A percentile compares a stretch with the other conserved stretches of the same genome.
These are phyloP conservation scores for Candida stauntonica DNA, from an alignment of 805 yeast species.

Conservation along the genomic window DNA sequence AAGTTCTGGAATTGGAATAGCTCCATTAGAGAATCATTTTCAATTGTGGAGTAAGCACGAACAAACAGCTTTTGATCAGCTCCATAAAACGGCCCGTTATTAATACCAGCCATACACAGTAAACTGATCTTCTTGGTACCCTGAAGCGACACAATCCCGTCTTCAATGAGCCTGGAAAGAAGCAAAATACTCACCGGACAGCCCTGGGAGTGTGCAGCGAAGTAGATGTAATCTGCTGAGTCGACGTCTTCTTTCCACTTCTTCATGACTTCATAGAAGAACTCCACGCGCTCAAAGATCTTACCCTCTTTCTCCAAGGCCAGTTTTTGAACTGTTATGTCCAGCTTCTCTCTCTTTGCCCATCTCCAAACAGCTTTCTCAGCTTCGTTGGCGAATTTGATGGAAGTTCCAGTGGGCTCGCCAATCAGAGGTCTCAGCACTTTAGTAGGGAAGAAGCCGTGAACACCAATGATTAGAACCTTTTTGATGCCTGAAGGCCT, in stretches of 20 bases:
- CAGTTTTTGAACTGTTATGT: slow-evolving; percentile 67
- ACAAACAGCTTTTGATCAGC: slow-evolving; percentile 78
- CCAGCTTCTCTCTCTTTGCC: slow-evolving; percentile 35
- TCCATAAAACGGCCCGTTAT: slow-evolving; percentile 91
- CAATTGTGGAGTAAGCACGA: slow-evolving; percentile 86
- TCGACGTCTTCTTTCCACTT: slow-evolving; percentile 53
- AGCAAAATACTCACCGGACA: slow-evolving; percentile 84
- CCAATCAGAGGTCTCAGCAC: slow-evolving; percentile 86
- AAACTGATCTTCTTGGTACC: slow-evolving; percentile 54
- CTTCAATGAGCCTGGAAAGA: slow-evolving; percentile 66
- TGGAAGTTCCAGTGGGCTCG: slow-evolving; percentile 94
- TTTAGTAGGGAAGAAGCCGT: slow-evolving; percentile 91
- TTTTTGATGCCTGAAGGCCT: slow-evolving; percentile 37
- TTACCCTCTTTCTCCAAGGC: slow-evolving; percentile 94
- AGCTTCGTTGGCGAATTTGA: slow-evolving; percentile 86
- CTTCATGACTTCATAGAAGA: slow-evolving; percentile 65
- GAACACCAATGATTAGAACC: slow-evolving; percentile 85
- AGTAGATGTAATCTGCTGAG: slow-evolving; percentile 80
- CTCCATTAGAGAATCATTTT: slow-evolving; percentile 80
- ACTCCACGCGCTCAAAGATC: slow-evolving; percentile 79
- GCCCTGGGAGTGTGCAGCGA: slow-evolving; percentile 96
- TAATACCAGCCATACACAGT: slow-evolving; percentile 93
- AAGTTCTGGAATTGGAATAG: slow-evolving; percentile 83
- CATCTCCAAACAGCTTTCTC: slow-evolving; percentile 71
- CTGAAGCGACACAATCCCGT: slow-evolving; percentile 39